phyloP scores from a whole-genome alignment of 345 rosid genomes.

The Clausena lansium region DNA sequence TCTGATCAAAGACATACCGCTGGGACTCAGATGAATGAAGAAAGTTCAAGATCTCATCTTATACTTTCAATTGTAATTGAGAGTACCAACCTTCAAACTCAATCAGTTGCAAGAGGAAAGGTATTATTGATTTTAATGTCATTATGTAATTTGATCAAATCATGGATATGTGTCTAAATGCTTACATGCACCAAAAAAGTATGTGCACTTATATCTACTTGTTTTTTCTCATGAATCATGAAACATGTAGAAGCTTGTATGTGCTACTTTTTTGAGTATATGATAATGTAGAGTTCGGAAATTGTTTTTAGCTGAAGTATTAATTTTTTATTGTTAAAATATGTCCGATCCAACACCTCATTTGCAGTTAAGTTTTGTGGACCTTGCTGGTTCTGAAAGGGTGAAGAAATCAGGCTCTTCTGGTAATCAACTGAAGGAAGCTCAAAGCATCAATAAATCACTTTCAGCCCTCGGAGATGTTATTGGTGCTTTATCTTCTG shows the following conservation, averaged over 20 bases:
- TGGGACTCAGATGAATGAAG: constrained; percentile 94
- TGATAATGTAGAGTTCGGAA: background rate
- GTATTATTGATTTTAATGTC: constrained; percentile 27
- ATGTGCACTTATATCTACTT: background rate
- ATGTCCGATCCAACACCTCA: background rate
- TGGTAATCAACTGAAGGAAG: constrained; percentile 88
- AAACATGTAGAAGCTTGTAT: background rate
- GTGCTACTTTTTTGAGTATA: background rate
- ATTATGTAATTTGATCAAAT: background rate
- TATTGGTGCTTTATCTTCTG: constrained; percentile 83
- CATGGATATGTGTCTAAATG: background rate
- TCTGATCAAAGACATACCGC: constrained; percentile 81
- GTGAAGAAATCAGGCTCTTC: constrained; percentile 92
- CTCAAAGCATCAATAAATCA: constrained; percentile 94
- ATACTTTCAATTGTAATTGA: constrained; percentile 86
- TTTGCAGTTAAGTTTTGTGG: constrained; percentile 92
- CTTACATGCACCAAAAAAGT: background rate
- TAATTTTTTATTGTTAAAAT: constrained; percentile 13
- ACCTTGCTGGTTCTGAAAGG: constrained; percentile 97
- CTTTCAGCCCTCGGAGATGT: constrained; percentile 97
- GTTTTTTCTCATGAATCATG: background rate
- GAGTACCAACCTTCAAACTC: constrained; percentile 95
- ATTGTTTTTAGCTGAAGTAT: background rate
- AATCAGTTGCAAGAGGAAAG: constrained; percentile 90
- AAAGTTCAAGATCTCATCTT: constrained; percentile 94